phyloP scores from a whole-genome alignment of 169 alveolate species.

The Cryptosporidium muris region DNA sequence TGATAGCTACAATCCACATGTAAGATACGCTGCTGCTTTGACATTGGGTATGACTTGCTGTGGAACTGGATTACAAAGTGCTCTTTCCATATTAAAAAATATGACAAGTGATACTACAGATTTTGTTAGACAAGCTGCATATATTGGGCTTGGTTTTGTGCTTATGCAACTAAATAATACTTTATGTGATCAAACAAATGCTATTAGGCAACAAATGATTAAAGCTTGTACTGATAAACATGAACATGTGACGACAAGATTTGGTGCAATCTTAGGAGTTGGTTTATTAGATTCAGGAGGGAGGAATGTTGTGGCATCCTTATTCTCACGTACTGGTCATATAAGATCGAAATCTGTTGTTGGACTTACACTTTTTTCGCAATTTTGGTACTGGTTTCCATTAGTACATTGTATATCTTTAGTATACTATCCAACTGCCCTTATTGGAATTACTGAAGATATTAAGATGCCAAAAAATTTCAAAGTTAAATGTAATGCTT shows the following conservation, averaged over 20 bases:
- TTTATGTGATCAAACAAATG: conserved; percentile 83
- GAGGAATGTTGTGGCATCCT: conserved; percentile 78
- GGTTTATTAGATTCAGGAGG: conserved; percentile 96
- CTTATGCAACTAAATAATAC: conserved; percentile 85
- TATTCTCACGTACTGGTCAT: conserved; percentile 83
- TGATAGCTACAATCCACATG: conserved; percentile 97
- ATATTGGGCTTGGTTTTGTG: conserved; percentile 86
- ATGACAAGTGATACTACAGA: conserved; percentile 93
- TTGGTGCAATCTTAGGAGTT: conserved; percentile 93
- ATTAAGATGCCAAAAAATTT: conserved; percentile 86
- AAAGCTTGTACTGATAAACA: conserved; percentile 91
- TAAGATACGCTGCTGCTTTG: conserved; percentile 97
- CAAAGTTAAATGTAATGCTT: conserved; percentile 82
- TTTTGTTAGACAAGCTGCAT: conserved; percentile 97
- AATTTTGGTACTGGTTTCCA: conserved; percentile 99
- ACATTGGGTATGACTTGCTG: conserved; percentile 98
- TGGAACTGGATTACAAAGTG: conserved; percentile 91
- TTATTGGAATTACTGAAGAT: conserved; percentile 88
- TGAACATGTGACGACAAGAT: conserved; percentile 93
- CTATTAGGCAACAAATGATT: conserved; percentile 82
- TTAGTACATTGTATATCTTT: conserved; percentile 90
- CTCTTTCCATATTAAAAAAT: conserved; percentile 90
- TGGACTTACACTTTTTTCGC: conserved; percentile 93
- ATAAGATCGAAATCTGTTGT: conserved; percentile 92
- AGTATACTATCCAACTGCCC: conserved; percentile 90